These are phyloP conservation scores for Blastocladiella emersonii DNA, from an alignment of 371 early-diverging fungal species.

Conservation along the genomic window DNA sequence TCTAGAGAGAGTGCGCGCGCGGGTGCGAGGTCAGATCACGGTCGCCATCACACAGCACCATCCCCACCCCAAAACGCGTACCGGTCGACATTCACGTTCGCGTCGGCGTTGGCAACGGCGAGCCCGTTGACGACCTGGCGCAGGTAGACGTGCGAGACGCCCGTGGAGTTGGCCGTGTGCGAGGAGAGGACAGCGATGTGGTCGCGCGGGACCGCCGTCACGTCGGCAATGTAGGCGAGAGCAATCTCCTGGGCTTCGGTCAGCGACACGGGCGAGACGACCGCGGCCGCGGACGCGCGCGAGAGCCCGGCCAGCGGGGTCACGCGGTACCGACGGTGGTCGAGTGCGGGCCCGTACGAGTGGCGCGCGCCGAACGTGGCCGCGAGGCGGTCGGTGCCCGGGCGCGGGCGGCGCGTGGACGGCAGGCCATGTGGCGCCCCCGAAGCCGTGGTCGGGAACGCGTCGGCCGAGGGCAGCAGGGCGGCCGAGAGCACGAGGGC, in stretches of 20 bases:
- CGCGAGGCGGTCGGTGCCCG: too few relatives aligned
- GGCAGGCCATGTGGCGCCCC: too few relatives aligned
- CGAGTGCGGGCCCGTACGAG: too few relatives aligned
- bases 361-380: too few relatives aligned
- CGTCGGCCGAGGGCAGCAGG: too few relatives aligned
- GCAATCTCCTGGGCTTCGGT: neutral
- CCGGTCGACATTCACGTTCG: slow-evolving; percentile 9
- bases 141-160: slow-evolving; percentile 35
- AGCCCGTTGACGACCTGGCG: slow-evolving; percentile 25
- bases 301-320: too few relatives aligned
- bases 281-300: too few relatives aligned
- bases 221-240: neutral
- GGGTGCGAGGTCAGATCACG: slow-evolving; percentile 33
- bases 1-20: slow-evolving; percentile 10
- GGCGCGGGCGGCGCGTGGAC: too few relatives aligned
- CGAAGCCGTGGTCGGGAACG: too few relatives aligned
- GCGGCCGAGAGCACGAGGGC: too few relatives aligned
- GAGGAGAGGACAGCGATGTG: neutral
- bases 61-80: neutral
- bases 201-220: neutral
- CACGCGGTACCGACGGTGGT: too few relatives aligned
- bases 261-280: neutral
- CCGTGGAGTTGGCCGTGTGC: neutral
- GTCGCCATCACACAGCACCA: too few relatives aligned
- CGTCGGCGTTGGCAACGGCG: slow-evolving; percentile 28